Evolutionary conservation across 2,329 filamentous ascomycete species (phyloP), one percentile per base, ranked within the genome.

Genomic region (Fusarium sp.): DNA sequence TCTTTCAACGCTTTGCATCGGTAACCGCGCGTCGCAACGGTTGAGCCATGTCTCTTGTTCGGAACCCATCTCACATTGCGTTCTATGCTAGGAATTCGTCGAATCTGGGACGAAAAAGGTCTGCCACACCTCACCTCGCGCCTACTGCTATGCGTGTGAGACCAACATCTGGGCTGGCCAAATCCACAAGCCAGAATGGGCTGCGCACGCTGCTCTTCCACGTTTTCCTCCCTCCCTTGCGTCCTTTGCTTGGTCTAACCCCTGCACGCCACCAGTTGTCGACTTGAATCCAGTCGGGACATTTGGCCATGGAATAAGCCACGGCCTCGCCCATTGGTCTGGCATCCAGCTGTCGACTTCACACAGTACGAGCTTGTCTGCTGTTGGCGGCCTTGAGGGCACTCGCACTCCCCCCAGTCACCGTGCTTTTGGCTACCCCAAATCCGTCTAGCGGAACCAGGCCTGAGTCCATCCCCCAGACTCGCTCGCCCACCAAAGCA

Each of bases 161-260:
- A 73, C 71, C 57, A 68, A 63, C 43, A 59, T 56, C 54, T 60
- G 66, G 64, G 61, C 63, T 66, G 71, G 71, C 60, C 65, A 73
- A 74, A 68, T 63, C 65, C 56, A 35, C 52, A n/a, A 57, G 33
- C 58, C 60, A 72, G 38, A 45, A 64, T 20, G 57, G 60, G 54
- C 38, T 47, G 54, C 32, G 65, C 58, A 63, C 57, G 38, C 67
- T 69, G 65, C 68, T 63, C 66, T 73, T 74, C 77, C 77, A 79
- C 75, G 77, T 79, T 79, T 76, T 78, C 65, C 72, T 72, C 70
- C 73, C 69, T 74, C 69, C 69, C 62, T 66, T 66, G 52, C 71
- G 58, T 52, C 57, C 67, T 74, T 68, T 57, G 61, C 65, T 63
- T 68, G 54, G 70, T 66, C 63, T 68, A 74, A 70, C 63, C 73